Evolutionary conservation across 1,284 basidiomycete genomes (phyloP).

Genomic region (Ustilago shanxiensis): DNA sequence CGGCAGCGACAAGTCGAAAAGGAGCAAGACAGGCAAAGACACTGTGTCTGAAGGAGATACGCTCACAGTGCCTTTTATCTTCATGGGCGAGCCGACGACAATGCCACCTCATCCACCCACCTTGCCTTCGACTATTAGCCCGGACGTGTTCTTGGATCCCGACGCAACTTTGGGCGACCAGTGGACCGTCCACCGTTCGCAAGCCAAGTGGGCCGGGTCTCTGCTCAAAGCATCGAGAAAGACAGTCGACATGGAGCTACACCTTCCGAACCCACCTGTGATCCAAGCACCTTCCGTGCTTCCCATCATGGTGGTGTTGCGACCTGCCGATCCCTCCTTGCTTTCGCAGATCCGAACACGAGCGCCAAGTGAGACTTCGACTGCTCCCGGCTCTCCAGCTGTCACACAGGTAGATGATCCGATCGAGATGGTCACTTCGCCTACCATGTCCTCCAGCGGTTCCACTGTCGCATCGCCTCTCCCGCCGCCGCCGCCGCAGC

Average conservation of each 20-base stretch:
- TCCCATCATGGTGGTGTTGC: slow-evolving; percentile 60
- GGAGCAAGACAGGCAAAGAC: slow-evolving; percentile 37
- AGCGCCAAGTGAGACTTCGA: slow-evolving; percentile 41
- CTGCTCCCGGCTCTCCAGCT: slow-evolving; percentile 42
- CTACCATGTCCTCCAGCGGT: not conserved
- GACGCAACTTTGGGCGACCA: slow-evolving; percentile 43
- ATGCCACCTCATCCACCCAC: slow-evolving; percentile 56
- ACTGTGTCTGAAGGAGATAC: slow-evolving; percentile 43
- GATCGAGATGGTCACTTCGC: slow-evolving; percentile 36
- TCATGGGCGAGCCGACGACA: slow-evolving; percentile 57
- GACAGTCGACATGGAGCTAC: slow-evolving; percentile 59
- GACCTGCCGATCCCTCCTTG: slow-evolving; percentile 59
- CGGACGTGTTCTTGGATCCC: slow-evolving; percentile 42
- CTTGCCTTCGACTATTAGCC: slow-evolving; percentile 49
- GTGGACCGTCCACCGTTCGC: slow-evolving; percentile 54
- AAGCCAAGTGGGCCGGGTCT: slow-evolving; percentile 61
- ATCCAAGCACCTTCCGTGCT: slow-evolving; percentile 60
- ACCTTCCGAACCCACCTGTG: slow-evolving; percentile 45
- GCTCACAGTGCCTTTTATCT: slow-evolving; percentile 63
- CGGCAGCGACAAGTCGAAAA: slow-evolving; percentile 31
- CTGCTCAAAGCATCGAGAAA: slow-evolving; percentile 49
- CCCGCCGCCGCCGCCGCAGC: slow-evolving; percentile 1
- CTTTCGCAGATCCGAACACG: slow-evolving; percentile 41
- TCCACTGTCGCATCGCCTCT: slow-evolving; percentile 15
- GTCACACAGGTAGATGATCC: slow-evolving; percentile 35